Base-by-base conservation (phyloP, 2,329 filamentous ascomycete genomes). In the Epichloe aotearoae region DNA sequence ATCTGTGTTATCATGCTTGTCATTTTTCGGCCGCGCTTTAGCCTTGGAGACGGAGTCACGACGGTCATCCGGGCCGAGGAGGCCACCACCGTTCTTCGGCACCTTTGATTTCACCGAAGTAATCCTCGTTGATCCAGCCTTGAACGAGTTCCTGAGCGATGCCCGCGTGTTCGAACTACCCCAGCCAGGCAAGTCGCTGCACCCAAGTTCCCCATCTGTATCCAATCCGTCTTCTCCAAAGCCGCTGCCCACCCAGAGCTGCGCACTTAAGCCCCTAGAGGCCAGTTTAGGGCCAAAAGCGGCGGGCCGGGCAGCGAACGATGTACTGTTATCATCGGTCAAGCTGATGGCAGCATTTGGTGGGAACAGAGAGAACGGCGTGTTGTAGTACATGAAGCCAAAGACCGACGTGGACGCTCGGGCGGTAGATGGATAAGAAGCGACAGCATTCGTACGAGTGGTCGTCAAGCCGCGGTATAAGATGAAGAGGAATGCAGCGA, bases 241-340 rank as follows among this genome's bases (percentile, higher is more conserved):
- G 20, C 89, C 89, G 61, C 84, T 91, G 4, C 91, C 91, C 51
- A 95, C 86, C 91, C 91, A 97, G 48, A 98, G 72, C 63, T 90
- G 86, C 15, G 89, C 90, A 62, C 87, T 95, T 56, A 97, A 69
- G 26, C 93, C 91, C 52, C 78, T 80, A 12, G 73, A 66, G 0
- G 86, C 86, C 39, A 98, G 71, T 39, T 79, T 71, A 4, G 93
- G 88, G 0, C 93, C 93, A 69, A 97, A 98, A 39, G 88, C 90
- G 49, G 93, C 93, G 53, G 93, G 93, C 46, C 93, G 79, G 42
- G 93, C 90, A 50, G 95, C 76, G 70, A 98, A 98, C 59, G 94
- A 95, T 12, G 93, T 98, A 58, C 88, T 95, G 68, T 98, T 98
- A 69, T 98, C 93, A 67, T 97, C 89, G 62, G 90, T 95, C 54